Base-by-base conservation (phyloP, 352 stramenopile species). In the Globisporangium splendens region DNA sequence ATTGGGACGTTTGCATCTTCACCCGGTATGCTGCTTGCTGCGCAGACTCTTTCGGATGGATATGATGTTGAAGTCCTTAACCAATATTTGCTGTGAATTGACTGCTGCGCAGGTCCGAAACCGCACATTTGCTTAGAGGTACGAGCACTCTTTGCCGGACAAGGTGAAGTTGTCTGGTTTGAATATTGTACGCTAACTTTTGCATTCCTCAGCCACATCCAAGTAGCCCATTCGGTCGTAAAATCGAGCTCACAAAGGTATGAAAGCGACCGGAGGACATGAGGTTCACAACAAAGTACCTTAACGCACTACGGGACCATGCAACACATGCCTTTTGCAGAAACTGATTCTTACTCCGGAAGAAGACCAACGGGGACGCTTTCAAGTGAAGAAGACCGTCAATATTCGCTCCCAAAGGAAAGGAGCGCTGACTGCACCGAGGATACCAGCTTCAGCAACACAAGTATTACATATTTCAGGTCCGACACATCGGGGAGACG, bases 181-280 rank as follows among this genome's bases (percentile, higher is more conserved):
- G 24, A 31, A 31, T 31, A 31, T 31, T 5, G 24, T 31, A 31
- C 24, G 24, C 24, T 31, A 31, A 31, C 24, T 31, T n/a, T 53
- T 52, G 3, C 4, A 46, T 41, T 15, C 7, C 43, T 35, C 39
- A 78, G 68, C 52, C 62, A 10, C 68, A 83, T 38, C 70, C 72
- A 11, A 61, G 63, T 44, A 84, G 74, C 46, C 77, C 68, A 5
- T 85, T 82, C 33, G 51, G 61, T 6, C 61, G 74, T 47, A 81
- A 72, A 50, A 56, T 77, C 6, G 72, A 79, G 49, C 44, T 67
- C 5, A 65, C 62, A 15, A 50, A 69, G 72, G 74, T 85, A 46
- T 14, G 51, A 5, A 5, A 31, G 24, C 24, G 24, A 31, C 24
- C 5, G 5, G 24, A 6, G 24, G 24, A 5, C 24, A 31, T 31